phyloP scores from a whole-genome alignment of 768 basidiomycete genomes.

The Boletus rubroflammeus region DNA sequence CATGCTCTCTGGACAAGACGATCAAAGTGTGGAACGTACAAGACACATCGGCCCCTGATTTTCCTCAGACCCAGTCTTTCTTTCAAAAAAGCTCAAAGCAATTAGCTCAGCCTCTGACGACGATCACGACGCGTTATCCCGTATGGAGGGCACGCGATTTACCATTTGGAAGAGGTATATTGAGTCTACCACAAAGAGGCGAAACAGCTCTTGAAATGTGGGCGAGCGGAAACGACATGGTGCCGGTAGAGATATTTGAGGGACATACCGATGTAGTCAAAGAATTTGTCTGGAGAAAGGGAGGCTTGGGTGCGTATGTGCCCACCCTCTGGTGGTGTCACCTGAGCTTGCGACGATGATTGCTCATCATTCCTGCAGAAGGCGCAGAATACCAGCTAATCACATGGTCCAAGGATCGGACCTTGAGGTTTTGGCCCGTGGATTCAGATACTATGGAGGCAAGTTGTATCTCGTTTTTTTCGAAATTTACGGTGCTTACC shows the following conservation, averaged over 20 bases:
- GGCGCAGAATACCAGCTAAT: slow-evolving; percentile 59
- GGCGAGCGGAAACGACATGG: slow-evolving; percentile 31
- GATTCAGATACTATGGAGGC: slow-evolving; percentile 68
- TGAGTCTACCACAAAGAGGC: slow-evolving; percentile 86
- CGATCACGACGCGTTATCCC: slow-evolving; percentile 76
- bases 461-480: slow-evolving; percentile 6
- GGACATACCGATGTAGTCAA: slow-evolving; percentile 94
- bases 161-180: slow-evolving; percentile 86
- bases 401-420: slow-evolving; percentile 88
- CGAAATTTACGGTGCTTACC: slow-evolving; percentile 6
- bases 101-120: slow-evolving; percentile 39
- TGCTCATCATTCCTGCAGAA: slow-evolving; percentile 29
- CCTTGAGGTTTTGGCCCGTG: slow-evolving; percentile 88
- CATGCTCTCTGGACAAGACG: slow-evolving; percentile 91
- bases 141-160: slow-evolving; percentile 92
- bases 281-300: slow-evolving; percentile 94
- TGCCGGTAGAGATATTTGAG: slow-evolving; percentile 71
- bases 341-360: neutral
- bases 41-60: slow-evolving; percentile 19
- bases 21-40: slow-evolving; percentile 76
- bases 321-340: neutral
- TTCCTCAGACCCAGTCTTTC: slow-evolving; percentile 5
- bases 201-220: slow-evolving; percentile 86
- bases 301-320: slow-evolving; percentile 45
- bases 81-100: slow-evolving; percentile 8